phyloP scores from a whole-genome alignment of 139 green algal genomes.

The Tetradesmus lagerheimii region DNA sequence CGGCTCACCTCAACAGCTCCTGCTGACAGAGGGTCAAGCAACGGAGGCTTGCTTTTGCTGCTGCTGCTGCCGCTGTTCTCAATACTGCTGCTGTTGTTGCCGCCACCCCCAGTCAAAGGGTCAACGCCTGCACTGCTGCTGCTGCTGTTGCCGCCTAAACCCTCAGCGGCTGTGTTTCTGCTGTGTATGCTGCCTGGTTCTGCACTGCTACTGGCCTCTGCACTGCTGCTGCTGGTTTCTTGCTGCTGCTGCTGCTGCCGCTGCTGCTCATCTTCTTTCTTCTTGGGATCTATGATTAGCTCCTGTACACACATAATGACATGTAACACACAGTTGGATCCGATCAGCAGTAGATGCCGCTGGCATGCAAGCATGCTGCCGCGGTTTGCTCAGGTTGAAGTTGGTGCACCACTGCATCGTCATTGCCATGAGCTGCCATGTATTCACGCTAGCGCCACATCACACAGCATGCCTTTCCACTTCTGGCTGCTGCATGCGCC shows the following conservation, averaged over 20 bases:
- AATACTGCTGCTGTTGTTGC: conserved; percentile 13
- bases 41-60: not conserved
- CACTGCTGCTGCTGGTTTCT: conserved; percentile 21
- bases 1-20: not conserved
- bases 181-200: conserved; percentile 1
- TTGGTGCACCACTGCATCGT: no score
- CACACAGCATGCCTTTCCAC: not conserved
- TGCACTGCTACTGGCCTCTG: not conserved
- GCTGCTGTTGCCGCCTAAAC: not conserved
- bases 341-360: not conserved
- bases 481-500: not conserved
- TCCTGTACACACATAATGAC: conserved; percentile 67
- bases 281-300: conserved; percentile 87
- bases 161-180: not conserved
- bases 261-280: conserved; percentile 34
- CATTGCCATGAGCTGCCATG: no score
- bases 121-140: not conserved
- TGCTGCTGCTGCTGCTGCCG: conserved; percentile 17
- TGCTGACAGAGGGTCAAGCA: conserved; percentile 14
- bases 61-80: conserved; percentile 2
- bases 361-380: not conserved
- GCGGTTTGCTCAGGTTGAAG: no score
- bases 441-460: no score
- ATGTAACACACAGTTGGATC: not conserved
- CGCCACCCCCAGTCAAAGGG: not conserved